Evolutionary conservation across 257 asterid species (phyloP), one percentile per base, ranked within the genome.

Genomic region (Jaltomata sinuosa): DNA sequence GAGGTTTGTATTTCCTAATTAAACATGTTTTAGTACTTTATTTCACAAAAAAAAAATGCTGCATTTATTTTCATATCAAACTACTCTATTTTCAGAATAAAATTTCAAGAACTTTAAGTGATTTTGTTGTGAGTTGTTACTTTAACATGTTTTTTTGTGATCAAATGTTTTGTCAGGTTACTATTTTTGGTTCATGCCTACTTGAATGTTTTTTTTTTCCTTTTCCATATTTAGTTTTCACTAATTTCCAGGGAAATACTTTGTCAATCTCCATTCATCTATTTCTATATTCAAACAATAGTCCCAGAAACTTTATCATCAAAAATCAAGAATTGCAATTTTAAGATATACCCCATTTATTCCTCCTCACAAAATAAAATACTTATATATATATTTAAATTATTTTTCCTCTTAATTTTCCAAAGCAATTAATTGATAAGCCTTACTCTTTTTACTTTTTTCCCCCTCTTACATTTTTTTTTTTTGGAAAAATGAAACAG

Each of bases 1-100:
- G 99, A 96, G 97, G 99, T 95, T 72, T 50, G 86, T 61, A 3
- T 11, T 77, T 14, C 11, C n/a, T 72, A 36, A 36, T 54, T 54
- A 22, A 57, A 62, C 38, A 27, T 12, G 34, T 29, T 64, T 64
- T 64, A n/a, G n/a, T n/a, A 6, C n/a, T 15, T 64, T 64, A 29
- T 64, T 64, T 62, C 34, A 9, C 11, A 4, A 22, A 47, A 47
- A 47, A 47, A 12, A 47, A 47, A 10, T 11, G 15, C 1, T 7
- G 7, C 1, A 42, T 4, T 42, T 6, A 7, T 25, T 42, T 72
- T 40, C 36, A 42, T 72, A 14, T 6, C 34, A 40, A 6, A 72
- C 55, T 40, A 42, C 12, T 22, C 38, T 42, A 42, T 72, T 72
- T 72, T 74, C 38, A 25, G 38, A 72, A 45, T 42, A 22, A 22